These are phyloP conservation scores for Podaxis sp. DNA, from an alignment of 768 basidiomycete species.

Conservation along the genomic window DNA sequence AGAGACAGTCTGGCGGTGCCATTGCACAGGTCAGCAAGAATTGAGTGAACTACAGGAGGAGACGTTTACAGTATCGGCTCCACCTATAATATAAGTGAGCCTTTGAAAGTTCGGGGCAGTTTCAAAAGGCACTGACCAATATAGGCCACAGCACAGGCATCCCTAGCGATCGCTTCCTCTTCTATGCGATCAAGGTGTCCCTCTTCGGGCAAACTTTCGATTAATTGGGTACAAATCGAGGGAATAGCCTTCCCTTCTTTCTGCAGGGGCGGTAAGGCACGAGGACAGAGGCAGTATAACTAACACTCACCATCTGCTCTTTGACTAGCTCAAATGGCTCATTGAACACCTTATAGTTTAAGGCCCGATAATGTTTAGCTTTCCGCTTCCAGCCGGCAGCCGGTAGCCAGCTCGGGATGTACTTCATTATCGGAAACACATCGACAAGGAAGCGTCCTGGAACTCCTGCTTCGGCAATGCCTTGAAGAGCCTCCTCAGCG, in stretches of 20 bases:
- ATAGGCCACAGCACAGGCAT: conserved; percentile 36
- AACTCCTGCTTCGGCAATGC: conserved; percentile 23
- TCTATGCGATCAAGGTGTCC: neutral
- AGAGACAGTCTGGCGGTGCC: conserved; percentile 27
- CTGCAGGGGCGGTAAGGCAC: neutral
- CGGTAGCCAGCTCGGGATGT: conserved; percentile 41
- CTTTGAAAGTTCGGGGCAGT: neutral
- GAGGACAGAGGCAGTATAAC: neutral
- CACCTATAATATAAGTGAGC: conserved; percentile 25
- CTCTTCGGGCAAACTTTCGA: neutral
- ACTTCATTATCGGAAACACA: conserved; percentile 21
- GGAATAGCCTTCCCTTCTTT: neutral
- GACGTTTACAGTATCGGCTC: conserved; percentile 38
- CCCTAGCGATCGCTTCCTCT: conserved; percentile 29
- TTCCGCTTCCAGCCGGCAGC: conserved; percentile 43
- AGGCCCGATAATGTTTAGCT: conserved; percentile 33
- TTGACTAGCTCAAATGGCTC: conserved; percentile 36
- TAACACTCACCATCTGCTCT: neutral
- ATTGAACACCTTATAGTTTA: conserved; percentile 33
- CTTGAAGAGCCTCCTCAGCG: conserved; percentile 29
- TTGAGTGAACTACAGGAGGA: neutral
- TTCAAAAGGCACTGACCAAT: conserved; percentile 26
- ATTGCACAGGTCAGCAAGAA: neutral
- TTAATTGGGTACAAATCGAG: neutral
- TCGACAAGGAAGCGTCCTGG: conserved; percentile 21